phyloP scores from a whole-genome alignment of 192 early-diverging fungal genomes.

The Oehlia diaphana region DNA sequence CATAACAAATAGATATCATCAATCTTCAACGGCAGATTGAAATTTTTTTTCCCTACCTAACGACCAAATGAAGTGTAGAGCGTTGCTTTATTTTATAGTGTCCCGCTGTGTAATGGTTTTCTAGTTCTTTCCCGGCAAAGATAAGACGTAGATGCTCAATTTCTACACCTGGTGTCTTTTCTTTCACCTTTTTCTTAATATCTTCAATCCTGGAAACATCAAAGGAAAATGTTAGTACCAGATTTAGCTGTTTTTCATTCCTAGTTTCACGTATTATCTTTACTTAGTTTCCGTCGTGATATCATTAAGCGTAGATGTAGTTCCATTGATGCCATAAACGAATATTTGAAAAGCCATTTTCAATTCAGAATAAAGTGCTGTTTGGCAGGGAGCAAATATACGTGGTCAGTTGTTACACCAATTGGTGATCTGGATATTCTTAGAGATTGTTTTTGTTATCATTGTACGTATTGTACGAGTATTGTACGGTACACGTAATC shows the following conservation, averaged over 20 bases:
- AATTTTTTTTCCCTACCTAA: constrained; percentile 6
- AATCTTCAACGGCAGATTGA: constrained; percentile 1
- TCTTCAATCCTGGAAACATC: constrained; percentile 3
- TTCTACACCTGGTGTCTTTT: neutral
- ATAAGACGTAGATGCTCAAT: neutral
- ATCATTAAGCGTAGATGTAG: neutral
- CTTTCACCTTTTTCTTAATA: neutral
- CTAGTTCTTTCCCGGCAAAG: constrained; percentile 8
- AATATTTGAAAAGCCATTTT: constrained; percentile 18
- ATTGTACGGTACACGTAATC: too few relatives aligned
- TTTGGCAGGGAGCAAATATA: neutral
- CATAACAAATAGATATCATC: too few relatives aligned
- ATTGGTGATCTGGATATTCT: too few relatives aligned
- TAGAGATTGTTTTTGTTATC: too few relatives aligned
- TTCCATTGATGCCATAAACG: neutral
- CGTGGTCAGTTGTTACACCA: too few relatives aligned
- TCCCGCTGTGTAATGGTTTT: neutral
- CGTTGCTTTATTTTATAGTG: neutral
- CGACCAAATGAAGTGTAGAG: constrained; percentile 10
- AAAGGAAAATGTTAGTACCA: constrained; percentile 6
- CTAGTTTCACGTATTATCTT: neutral
- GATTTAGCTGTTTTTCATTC: neutral
- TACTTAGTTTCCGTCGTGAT: neutral
- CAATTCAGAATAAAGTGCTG: constrained; percentile 1
- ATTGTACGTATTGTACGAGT: too few relatives aligned